Evolutionary conservation across 305 asterid species (phyloP).

Genomic region (Solanum chacoense): DNA sequence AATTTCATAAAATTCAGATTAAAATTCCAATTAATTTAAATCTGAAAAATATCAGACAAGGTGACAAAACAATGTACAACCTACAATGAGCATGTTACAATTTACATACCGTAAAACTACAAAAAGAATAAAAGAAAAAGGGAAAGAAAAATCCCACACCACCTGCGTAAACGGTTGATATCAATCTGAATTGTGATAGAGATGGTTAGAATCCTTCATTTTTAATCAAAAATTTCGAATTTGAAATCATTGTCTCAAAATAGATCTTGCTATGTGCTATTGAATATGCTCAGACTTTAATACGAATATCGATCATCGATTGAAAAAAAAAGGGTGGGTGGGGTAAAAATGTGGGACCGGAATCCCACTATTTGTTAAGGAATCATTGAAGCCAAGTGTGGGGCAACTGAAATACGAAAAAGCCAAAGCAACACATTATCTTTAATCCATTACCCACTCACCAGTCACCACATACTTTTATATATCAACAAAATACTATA

Average conservation of each 20-base stretch:
- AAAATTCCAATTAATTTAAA: neutral
- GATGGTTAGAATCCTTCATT: accelerated
- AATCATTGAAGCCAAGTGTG: slow-evolving; percentile 50
- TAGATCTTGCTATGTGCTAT: too few species aligned
- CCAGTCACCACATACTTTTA: neutral
- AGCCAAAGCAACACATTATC: slow-evolving; percentile 11
- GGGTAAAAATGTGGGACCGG: slow-evolving; percentile 27
- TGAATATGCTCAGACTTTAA: neutral
- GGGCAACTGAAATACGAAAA: slow-evolving; percentile 45
- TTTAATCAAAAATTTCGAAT: accelerated
- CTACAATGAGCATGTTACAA: neutral
- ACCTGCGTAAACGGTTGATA: neutral
- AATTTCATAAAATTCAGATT: neutral
- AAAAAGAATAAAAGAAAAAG: neutral
- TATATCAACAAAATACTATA: neutral
- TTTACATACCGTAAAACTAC: neutral
- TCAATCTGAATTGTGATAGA: neutral
- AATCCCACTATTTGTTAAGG: slow-evolving; percentile 24
- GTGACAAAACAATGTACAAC: neutral
- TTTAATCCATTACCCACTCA: neutral
- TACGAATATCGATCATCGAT: accelerated
- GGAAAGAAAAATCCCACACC: neutral
- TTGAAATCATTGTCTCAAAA: accelerated
- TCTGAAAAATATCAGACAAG: neutral
- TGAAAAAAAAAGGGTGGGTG: neutral